These are phyloP conservation scores for Leccinum pseudoinsigne DNA, from an alignment of 1,284 basidiomycete species.

Conservation along the genomic window DNA sequence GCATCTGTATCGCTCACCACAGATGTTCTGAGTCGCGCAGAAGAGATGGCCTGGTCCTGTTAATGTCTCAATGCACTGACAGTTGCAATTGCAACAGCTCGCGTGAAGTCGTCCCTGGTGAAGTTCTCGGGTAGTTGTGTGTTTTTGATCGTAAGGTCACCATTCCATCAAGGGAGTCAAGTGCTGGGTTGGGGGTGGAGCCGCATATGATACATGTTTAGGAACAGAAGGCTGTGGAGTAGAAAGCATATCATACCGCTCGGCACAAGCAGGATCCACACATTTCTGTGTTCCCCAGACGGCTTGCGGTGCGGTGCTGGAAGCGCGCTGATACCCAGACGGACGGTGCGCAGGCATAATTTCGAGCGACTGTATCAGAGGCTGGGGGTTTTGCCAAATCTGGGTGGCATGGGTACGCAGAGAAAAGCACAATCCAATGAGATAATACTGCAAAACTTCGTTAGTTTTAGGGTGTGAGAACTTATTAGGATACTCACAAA, in stretches of 20 bases:
- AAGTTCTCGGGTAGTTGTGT: constrained; percentile 63
- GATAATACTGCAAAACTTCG: constrained; percentile 73
- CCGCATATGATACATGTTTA: constrained; percentile 53
- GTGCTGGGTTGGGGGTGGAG: constrained; percentile 38
- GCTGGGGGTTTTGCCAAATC: constrained; percentile 98
- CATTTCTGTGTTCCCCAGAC: constrained; percentile 41
- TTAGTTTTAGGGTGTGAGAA: neutral
- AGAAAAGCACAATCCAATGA: constrained; percentile 97
- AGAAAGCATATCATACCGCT: constrained; percentile 34
- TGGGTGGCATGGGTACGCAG: constrained; percentile 94
- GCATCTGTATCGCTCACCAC: constrained; percentile 36
- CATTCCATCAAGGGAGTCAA: constrained; percentile 75
- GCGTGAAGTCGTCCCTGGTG: constrained; percentile 85
- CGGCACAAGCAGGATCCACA: constrained; percentile 39
- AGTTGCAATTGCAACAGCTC: constrained; percentile 85
- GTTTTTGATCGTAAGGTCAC: constrained; percentile 71
- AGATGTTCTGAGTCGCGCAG: constrained; percentile 41
- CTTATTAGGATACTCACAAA: constrained; percentile 64
- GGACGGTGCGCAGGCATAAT: constrained; percentile 56
- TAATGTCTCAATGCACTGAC: constrained; percentile 79
- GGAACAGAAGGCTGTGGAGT: constrained; percentile 43
- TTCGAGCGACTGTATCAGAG: constrained; percentile 72
- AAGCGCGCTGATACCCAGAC: constrained; percentile 62
- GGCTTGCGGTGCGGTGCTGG: constrained; percentile 24
- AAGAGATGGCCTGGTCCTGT: constrained; percentile 54